phyloP scores from a whole-genome alignment of 768 basidiomycete genomes.

The Crepidotus variabilis region DNA sequence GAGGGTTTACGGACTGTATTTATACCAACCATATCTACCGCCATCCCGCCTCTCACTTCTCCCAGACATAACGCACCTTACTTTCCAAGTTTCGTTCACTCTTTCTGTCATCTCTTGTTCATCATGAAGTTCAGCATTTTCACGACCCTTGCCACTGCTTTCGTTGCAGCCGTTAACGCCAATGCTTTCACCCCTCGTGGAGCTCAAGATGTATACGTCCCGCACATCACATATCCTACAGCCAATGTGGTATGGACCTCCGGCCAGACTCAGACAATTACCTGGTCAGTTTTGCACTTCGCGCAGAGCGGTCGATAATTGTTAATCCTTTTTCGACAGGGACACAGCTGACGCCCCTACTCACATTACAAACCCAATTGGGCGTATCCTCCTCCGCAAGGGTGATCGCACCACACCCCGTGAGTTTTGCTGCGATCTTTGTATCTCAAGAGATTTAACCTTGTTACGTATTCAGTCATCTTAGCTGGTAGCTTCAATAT shows the following conservation, averaged over 20 bases:
- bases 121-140: too few species aligned
- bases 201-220: constrained; percentile 42
- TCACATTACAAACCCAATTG: constrained; percentile 41
- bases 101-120: neutral
- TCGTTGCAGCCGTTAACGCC: constrained; percentile 2
- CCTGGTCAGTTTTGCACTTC: constrained; percentile 44
- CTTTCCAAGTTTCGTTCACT: neutral
- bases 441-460: neutral
- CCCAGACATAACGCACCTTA: too few species aligned
- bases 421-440: constrained; percentile 7
- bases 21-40: too few species aligned
- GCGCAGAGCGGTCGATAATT: neutral
- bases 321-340: constrained; percentile 18
- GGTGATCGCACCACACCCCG: constrained; percentile 21
- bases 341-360: constrained; percentile 31
- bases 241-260: constrained; percentile 33
- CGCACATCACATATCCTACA: constrained; percentile 34
- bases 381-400: constrained; percentile 35
- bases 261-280: constrained; percentile 34
- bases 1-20: too few species aligned
- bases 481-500: constrained; percentile 1
- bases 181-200: constrained; percentile 11
- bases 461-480: neutral
- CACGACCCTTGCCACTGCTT: constrained; percentile 3
- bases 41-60: too few species aligned